phyloP scores from a whole-genome alignment of 306 rosid genomes.

The Trifolium pratense region DNA sequence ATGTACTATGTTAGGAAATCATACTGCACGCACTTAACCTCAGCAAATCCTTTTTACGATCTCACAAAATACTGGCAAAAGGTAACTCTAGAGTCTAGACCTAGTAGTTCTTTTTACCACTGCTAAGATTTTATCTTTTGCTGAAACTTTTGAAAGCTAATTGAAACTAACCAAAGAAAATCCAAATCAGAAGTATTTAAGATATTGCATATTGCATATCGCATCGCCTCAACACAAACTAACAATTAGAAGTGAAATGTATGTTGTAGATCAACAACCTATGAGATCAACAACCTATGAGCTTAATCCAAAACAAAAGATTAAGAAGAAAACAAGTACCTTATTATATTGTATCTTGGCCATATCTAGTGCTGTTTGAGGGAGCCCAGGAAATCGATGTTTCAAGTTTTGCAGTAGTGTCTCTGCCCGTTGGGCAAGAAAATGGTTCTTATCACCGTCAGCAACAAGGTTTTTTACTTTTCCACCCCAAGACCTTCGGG shows the following conservation, averaged over 20 bases:
- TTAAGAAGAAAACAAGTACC: constrained; percentile 44
- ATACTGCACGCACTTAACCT: neutral
- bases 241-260: constrained; percentile 4
- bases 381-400: constrained; percentile 84
- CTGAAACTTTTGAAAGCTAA: neutral
- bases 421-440: constrained; percentile 75
- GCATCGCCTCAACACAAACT: constrained; percentile 7
- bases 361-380: constrained; percentile 93
- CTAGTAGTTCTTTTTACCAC: neutral
- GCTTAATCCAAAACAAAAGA: constrained; percentile 10
- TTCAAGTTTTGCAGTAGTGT: constrained; percentile 76
- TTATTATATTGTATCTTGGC: constrained; percentile 87
- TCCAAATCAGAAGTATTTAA: constrained; percentile 2
- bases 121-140: neutral
- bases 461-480: constrained; percentile 88
- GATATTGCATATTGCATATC: constrained; percentile 1
- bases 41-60: neutral
- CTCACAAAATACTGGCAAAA: neutral
- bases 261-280: neutral
- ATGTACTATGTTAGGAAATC: neutral
- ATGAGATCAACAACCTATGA: constrained; percentile 13
- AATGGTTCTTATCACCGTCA: constrained; percentile 58
- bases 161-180: neutral
- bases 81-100: neutral
- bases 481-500: constrained; percentile 88